Evolutionary conservation across 306 rosid species (phyloP).

Genomic region (Hippophae rhamnoides): DNA sequence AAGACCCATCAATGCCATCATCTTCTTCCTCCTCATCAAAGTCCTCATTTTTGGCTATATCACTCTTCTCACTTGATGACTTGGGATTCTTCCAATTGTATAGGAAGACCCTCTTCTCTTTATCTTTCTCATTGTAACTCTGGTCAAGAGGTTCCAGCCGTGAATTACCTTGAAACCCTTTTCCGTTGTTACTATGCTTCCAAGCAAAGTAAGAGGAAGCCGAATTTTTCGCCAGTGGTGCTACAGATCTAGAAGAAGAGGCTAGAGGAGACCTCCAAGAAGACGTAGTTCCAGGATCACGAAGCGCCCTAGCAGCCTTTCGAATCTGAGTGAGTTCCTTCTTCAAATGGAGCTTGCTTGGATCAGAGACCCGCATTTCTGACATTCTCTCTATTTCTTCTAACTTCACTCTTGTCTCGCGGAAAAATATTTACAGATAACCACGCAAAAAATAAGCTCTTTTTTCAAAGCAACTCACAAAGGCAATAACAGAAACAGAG

Average conservation of each 20-base stretch:
- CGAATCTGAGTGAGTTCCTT: slow-evolving; percentile 94
- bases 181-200: slow-evolving; percentile 20
- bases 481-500: too few relatives aligned
- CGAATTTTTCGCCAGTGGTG: slow-evolving; percentile 5
- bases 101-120: slow-evolving; percentile 53
- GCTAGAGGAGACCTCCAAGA: slow-evolving; percentile 78
- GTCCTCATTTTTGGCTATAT: slow-evolving; percentile 15
- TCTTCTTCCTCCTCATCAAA: slow-evolving; percentile 21
- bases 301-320: slow-evolving; percentile 74
- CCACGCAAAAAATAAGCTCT: background rate
- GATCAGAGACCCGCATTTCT: slow-evolving; percentile 62
- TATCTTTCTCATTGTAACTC: slow-evolving; percentile 16
- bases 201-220: slow-evolving; percentile 30
- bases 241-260: slow-evolving; percentile 57
- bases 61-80: slow-evolving; percentile 44
- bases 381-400: slow-evolving; percentile 25
- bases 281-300: slow-evolving; percentile 93
- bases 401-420: background rate
- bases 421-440: background rate
- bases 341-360: slow-evolving; percentile 67
- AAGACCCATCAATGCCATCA: slow-evolving; percentile 27
- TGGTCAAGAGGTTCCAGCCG: slow-evolving; percentile 17
- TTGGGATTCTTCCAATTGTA: slow-evolving; percentile 74
- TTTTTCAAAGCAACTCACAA: too few relatives aligned
- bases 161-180: slow-evolving; percentile 17